phyloP scores from a whole-genome alignment of 768 basidiomycete genomes.

The Hydnum rufescens region DNA sequence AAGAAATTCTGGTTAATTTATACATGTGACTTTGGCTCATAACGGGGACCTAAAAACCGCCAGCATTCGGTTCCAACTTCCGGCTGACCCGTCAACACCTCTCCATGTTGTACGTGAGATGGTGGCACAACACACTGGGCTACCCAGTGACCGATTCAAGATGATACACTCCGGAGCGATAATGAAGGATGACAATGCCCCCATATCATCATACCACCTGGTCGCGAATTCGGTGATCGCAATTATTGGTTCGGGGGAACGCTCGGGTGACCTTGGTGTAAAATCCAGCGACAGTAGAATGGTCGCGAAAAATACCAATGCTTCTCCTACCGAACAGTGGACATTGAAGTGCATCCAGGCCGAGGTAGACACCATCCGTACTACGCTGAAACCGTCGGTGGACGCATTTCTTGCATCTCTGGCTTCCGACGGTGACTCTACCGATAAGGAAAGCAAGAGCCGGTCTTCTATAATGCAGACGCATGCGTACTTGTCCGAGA shows the following conservation, averaged over 20 bases:
- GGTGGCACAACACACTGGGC: constrained; percentile 55
- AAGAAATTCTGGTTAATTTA: not conserved
- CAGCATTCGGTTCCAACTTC: constrained; percentile 23
- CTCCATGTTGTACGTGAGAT: constrained; percentile 37
- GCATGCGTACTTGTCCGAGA: constrained; percentile 49
- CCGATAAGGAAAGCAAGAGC: not conserved
- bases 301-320: not conserved
- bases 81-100: constrained; percentile 38
- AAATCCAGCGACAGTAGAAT: not conserved
- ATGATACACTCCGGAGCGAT: constrained; percentile 80
- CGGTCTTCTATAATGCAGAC: constrained; percentile 18
- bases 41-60: not conserved
- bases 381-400: constrained; percentile 35
- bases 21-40: not conserved
- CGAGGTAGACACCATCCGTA: constrained; percentile 33
- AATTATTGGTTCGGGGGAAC: constrained; percentile 31
- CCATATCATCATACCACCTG: constrained; percentile 58
- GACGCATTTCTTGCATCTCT: constrained; percentile 31
- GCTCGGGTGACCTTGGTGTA: constrained; percentile 4
- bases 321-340: constrained; percentile 23
- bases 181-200: constrained; percentile 62
- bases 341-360: constrained; percentile 34
- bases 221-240: constrained; percentile 47
- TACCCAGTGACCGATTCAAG: constrained; percentile 54
- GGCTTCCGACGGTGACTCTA: not conserved